These are phyloP conservation scores for Pisolithus marmoratus DNA, from an alignment of 768 basidiomycete genomes.

Conservation along the genomic window DNA sequence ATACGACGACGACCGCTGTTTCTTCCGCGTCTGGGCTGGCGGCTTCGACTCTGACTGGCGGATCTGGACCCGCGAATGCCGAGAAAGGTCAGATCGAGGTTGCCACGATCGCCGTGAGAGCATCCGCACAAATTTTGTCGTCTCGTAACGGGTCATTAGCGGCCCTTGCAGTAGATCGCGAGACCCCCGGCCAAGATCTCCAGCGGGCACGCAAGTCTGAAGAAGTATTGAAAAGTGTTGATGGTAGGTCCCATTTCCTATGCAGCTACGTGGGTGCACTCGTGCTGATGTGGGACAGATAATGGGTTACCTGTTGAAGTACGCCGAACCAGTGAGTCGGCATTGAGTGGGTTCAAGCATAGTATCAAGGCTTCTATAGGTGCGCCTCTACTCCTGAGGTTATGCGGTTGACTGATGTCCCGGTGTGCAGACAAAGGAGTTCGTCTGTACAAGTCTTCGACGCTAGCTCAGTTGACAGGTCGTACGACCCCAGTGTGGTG, in stretches of 20 bases:
- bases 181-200: conserved; percentile 5
- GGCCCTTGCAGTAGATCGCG: conserved; percentile 10
- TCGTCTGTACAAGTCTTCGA: conserved; percentile 61
- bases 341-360: conserved; percentile 53
- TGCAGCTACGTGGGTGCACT: background rate
- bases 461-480: conserved; percentile 36
- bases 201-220: conserved; percentile 5
- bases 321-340: conserved; percentile 30
- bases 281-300: conserved; percentile 7
- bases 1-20: conserved; percentile 7
- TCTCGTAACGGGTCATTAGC: conserved; percentile 20
- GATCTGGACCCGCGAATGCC: conserved; percentile 6
- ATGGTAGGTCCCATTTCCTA: background rate
- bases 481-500: conserved; percentile 26
- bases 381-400: conserved; percentile 26
- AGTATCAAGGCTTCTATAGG: conserved; percentile 72
- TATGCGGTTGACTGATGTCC: background rate
- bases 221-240: conserved; percentile 6
- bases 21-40: conserved; percentile 12
- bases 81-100: conserved; percentile 27
- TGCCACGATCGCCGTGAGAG: conserved; percentile 23
- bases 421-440: conserved; percentile 54
- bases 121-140: conserved; percentile 23
- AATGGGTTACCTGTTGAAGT: conserved; percentile 22
- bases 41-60: conserved; percentile 2